These are phyloP conservation scores for Xylaria bambusicola DNA, from an alignment of 495 filamentous ascomycete genomes.

Conservation along the genomic window DNA sequence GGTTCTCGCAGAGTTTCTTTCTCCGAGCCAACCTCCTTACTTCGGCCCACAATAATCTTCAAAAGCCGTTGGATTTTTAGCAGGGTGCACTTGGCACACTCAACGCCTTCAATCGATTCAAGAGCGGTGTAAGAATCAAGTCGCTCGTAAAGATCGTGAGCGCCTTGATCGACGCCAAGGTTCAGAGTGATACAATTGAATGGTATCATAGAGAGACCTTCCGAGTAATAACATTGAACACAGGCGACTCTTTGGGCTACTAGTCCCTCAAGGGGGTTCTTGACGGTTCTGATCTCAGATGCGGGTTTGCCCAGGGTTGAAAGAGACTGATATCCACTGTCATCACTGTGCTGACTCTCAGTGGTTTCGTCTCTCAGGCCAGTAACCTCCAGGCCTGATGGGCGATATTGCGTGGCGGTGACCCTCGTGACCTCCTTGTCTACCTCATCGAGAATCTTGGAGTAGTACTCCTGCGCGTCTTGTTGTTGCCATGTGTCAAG, in stretches of 20 bases:
- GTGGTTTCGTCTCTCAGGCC: constrained; percentile 36
- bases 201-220: constrained; percentile 82
- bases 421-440: constrained; percentile 71
- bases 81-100: constrained; percentile 90
- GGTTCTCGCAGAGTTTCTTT: constrained; percentile 31
- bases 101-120: constrained; percentile 81
- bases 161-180: constrained; percentile 54
- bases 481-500: constrained; percentile 96
- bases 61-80: constrained; percentile 46
- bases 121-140: constrained; percentile 82
- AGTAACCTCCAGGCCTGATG: constrained; percentile 34
- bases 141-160: constrained; percentile 71
- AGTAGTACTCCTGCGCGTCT: constrained; percentile 97
- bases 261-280: constrained; percentile 79
- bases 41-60: constrained; percentile 37
- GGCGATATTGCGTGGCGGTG: constrained; percentile 40
- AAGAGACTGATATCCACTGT: constrained; percentile 50
- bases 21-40: constrained; percentile 16
- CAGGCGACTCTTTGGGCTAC: constrained; percentile 90
- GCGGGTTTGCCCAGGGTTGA: constrained; percentile 26
- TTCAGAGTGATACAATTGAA: constrained; percentile 94
- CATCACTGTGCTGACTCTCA: constrained; percentile 47
- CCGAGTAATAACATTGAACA: constrained; percentile 79
- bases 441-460: constrained; percentile 82
- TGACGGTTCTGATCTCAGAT: constrained; percentile 26